Base-by-base conservation (phyloP, 768 basidiomycete genomes). In the Mrakia blollopis region DNA sequence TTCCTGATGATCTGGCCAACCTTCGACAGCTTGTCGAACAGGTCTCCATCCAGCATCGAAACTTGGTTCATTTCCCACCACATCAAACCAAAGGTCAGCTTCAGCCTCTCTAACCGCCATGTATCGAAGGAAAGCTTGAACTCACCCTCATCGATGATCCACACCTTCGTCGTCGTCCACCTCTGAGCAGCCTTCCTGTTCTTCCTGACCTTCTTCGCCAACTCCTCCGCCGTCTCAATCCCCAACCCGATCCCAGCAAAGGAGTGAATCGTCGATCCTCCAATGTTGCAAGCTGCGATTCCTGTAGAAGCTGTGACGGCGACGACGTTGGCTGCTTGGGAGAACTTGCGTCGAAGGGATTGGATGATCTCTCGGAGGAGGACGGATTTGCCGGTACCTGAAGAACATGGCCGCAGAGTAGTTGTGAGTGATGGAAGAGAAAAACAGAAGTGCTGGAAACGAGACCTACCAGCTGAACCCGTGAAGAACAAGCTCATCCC, bases 31-130 rank as follows among this genome's bases (percentile, higher is more conserved):
- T 97, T 98, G 85, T 98, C 94, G 80, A 98, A 96, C 50, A 84
- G 75, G 21, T 81, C 81, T 0, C 91, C 94, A 72, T 98, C 96
- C 8, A 99, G 87, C 97, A 99, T 99, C 0, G 96, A 98, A 18
- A 99, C 96, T 99, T 77, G 9, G n/a, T n/a, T n/a, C n/a, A n/a
- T n/a, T n/a, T n/a, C n/a, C 13, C 23, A 14, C 25, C 6, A 2
- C 3, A 52, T 4, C 47, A 50, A 2, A 21, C 47, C 7, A 14
- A 50, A 50, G 18, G 47, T 50, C 47, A 50, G 47, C 47, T 11
- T 68, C 37, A 41, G 37, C 37, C 37, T 25, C 62, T 44, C 65
- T 41, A 5, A 35, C 57, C 50, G 5, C 9, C 57, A 25, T 23
- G 2, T 11, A 44, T 32, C 30, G 23, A 25, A 50, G 47, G 30